These are phyloP conservation scores for Rhizoctonia solani DNA, from an alignment of 1,284 basidiomycete genomes.

Conservation along the genomic window DNA sequence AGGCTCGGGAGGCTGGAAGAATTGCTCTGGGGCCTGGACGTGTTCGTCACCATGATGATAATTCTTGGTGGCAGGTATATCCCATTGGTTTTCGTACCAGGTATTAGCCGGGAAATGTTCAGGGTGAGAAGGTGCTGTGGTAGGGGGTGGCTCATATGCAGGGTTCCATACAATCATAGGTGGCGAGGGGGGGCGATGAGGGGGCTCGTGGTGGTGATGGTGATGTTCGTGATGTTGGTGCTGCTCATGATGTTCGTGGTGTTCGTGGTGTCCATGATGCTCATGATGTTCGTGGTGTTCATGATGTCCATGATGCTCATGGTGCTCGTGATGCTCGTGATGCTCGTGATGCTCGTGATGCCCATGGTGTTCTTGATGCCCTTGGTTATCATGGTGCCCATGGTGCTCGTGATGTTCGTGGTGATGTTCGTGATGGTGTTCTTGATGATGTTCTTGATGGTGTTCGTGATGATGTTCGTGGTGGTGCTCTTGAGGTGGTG, in stretches of 20 bases:
- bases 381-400: conserved; percentile 22
- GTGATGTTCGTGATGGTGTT: too few relatives aligned
- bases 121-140: conserved; percentile 50
- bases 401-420: conserved; percentile 16
- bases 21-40: conserved; percentile 39
- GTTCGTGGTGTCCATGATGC: conserved; percentile 45
- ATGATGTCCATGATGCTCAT: conserved; percentile 34
- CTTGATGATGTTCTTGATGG: too few relatives aligned
- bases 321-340: neutral
- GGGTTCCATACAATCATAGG: conserved; percentile 70
- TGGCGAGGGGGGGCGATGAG: conserved; percentile 57
- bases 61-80: conserved; percentile 49
- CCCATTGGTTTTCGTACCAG: conserved; percentile 73
- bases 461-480: too few relatives aligned
- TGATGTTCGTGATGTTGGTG: neutral
- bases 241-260: conserved; percentile 25
- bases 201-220: conserved; percentile 40
- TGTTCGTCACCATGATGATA: neutral
- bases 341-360: conserved; percentile 10
- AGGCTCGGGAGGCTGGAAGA: conserved; percentile 63
- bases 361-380: neutral
- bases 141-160: conserved; percentile 73
- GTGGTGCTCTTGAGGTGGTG: conserved; percentile 22
- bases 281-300: conserved; percentile 42
- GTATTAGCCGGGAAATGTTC: conserved; percentile 66